Evolutionary conservation across 176 grass and related monocot species (phyloP), one percentile per base, ranked within the genome.

Genomic region (Zizania latifolia): DNA sequence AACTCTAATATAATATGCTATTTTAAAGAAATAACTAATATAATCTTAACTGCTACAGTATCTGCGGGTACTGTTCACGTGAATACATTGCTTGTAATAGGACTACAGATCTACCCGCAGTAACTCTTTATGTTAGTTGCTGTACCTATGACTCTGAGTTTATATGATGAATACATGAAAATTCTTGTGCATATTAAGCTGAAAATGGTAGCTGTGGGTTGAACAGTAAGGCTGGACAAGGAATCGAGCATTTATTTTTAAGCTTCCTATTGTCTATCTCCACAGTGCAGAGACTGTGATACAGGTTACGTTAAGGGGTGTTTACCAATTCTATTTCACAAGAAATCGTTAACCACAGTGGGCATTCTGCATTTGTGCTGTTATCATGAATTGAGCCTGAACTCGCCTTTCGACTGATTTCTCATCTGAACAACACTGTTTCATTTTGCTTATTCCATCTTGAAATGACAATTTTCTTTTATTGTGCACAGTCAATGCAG

Each of bases 401-500:
- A 31, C 9, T 9, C 73, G 6, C 22, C 67, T 75, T 61, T 10
- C 12, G 13, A 45, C 5, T 65, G 38, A 39, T 10, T 43, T 74
- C 34, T 68, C 1, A 6, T 11, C 61, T 78, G 40, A 23, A 78
- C 24, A 36, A 0, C 8, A 35, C 1, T 41, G 7, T 78, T 81
- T 48, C 13, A 26, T 39, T 46, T 57, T 40, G 0, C 29, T 19
- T 38, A 56, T 2, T 76, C 30, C 22, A 29, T 70, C 70, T 66
- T 60, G 28, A 14, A 48, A 37, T 83, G 34, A 70, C 12, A 13
- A 45, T 33, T 61, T 58, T 28, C 6, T 80, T 51, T 29, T 60
- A 19, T 59, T 50, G 38, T 34, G 19, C 65, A 48, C 43, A 99
- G 95, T 99, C 40, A 94, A 94, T 80, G 95, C 95, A 28, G 86